phyloP scores from a whole-genome alignment of 352 stramenopile genomes.

The Phytophthora sojae region DNA sequence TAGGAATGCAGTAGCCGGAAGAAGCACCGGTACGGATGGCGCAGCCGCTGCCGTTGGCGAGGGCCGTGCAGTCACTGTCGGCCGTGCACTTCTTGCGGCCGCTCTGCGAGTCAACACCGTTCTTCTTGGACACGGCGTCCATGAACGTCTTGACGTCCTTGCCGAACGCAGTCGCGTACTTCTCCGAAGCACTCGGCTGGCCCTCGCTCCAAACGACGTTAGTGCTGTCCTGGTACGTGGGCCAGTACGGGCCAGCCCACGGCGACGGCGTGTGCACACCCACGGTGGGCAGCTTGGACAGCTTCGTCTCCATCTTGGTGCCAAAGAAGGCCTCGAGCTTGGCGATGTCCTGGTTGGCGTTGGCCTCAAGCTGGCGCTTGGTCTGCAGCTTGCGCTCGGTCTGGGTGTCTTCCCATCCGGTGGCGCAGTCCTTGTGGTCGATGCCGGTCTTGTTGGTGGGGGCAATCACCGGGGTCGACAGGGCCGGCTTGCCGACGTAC shows the following conservation, averaged over 20 bases:
- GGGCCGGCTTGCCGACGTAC: slow-evolving; percentile 1
- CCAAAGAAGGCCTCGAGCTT: slow-evolving; percentile 23
- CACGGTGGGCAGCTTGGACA: slow-evolving; percentile 17
- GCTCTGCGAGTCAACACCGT: slow-evolving; percentile 33
- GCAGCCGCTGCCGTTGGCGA: slow-evolving; percentile 26
- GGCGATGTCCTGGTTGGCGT: slow-evolving; percentile 14
- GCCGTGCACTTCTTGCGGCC: slow-evolving; percentile 18
- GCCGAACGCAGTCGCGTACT: slow-evolving; percentile 50
- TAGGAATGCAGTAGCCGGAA: slow-evolving; percentile 45
- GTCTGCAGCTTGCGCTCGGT: slow-evolving; percentile 18
- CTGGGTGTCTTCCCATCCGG: slow-evolving; percentile 34
- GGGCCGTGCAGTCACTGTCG: slow-evolving; percentile 27
- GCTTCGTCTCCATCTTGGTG: slow-evolving; percentile 17
- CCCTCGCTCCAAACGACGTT: slow-evolving; percentile 45
- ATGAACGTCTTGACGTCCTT: slow-evolving; percentile 43
- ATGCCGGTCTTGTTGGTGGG: slow-evolving; percentile 19
- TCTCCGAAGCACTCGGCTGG: slow-evolving; percentile 39
- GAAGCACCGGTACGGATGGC: too few relatives aligned
- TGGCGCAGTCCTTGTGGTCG: slow-evolving; percentile 34
- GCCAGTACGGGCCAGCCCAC: slow-evolving; percentile 48
- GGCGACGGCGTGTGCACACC: slow-evolving; percentile 20
- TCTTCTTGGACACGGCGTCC: slow-evolving; percentile 38
- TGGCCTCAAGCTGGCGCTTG: slow-evolving; percentile 17
- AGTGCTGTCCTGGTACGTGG: slow-evolving; percentile 62
- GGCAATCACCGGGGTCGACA: background rate